Evolutionary conservation across 2,329 filamentous ascomycete genomes (phyloP), one percentile per base, ranked within the genome.

Genomic region (Pseudogymnoascus sp.): DNA sequence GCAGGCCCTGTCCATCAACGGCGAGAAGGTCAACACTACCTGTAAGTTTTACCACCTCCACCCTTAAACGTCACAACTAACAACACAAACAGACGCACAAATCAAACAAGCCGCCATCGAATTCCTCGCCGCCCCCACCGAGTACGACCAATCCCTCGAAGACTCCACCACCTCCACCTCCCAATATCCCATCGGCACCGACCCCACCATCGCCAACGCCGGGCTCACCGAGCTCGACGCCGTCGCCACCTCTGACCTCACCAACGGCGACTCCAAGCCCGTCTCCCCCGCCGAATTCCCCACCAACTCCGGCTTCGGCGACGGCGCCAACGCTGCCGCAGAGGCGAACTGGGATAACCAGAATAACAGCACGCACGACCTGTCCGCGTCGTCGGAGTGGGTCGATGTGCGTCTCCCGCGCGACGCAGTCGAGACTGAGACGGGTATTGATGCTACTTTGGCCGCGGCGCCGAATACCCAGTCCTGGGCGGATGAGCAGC

Each of bases 401-500:
- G 69, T 73, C 59, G 69, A 90, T 84, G 87, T 93, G 60, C 40
- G 88, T 84, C 87, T 95, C 64, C 85, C 90, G 60, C 85, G 87
- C 62, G 83, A 91, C 67, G 82, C 87, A 55, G 77, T 84, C 60
- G 91, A 95, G 79, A 87, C 88, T 4, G 89, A 94, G 65, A 84
- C 81, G 37, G 85, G 84, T 37, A 72, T 84, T 42, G 76, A 80
- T 55, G 83, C 84, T 27, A 85, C 83, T 5, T 77, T 78, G 7
- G 74, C 77, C 39, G 72, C 76, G 61, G 80, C 81, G 69, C 79
- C 80, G 31, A 81, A 82, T 69, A 80, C 79, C 40, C 85, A 88
- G 71, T 91, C 87, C 69, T 95, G 90, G 90, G 90, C 90, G 27
- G 91, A 96, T 69, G 89, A 94, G 64, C 83, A 89, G 68, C 84